Percentiles rank a stretch among this genome's conserved stretches.
phyloP scores from a whole-genome alignment of 495 filamentous ascomycete species.

The Geopyxis carbonaria region DNA sequence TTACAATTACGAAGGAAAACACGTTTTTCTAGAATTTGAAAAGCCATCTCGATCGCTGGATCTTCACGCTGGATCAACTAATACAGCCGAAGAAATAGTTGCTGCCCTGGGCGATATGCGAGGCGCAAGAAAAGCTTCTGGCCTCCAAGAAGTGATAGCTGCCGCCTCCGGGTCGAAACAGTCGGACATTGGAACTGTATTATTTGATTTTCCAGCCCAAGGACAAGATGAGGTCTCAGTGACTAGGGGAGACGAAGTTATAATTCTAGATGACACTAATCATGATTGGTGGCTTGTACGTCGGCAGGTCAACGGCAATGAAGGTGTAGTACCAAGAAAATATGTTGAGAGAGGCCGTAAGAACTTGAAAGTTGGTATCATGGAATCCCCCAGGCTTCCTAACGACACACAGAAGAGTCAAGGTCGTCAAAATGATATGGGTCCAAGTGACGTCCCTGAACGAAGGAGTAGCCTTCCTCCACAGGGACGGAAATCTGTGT shows the following conservation, averaged over 20 bases:
- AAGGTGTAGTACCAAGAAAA: constrained; percentile 95
- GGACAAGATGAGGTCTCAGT: constrained; percentile 95
- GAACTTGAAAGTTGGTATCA: constrained; percentile 14
- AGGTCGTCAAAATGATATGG: neutral
- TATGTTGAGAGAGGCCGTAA: constrained; percentile 53
- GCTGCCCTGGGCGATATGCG: constrained; percentile 73
- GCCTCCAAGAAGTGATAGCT: constrained; percentile 70
- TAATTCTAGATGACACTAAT: constrained; percentile 74
- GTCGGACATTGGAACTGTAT: constrained; percentile 48
- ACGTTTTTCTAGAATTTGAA: constrained; percentile 88
- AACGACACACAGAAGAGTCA: neutral
- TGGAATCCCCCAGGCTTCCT: constrained; percentile 14
- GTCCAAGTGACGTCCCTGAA: constrained; percentile 1
- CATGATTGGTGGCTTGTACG: constrained; percentile 98
- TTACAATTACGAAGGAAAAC: constrained; percentile 95
- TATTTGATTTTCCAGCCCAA: constrained; percentile 94
- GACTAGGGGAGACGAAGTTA: constrained; percentile 71
- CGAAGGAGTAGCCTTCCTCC: constrained; percentile 6
- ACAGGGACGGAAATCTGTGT: constrained; percentile 5
- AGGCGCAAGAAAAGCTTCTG: constrained; percentile 65
- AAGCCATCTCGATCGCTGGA: constrained; percentile 83
- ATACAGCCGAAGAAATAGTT: constrained; percentile 87
- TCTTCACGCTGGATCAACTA: constrained; percentile 93
- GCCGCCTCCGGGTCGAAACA: constrained; percentile 58
- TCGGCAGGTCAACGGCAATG: constrained; percentile 71